Percentiles rank a stretch among this genome's conserved stretches.
Conservation (phyloP, 352 stramenopile genomes). For the Pythium apleroticum region DNA sequence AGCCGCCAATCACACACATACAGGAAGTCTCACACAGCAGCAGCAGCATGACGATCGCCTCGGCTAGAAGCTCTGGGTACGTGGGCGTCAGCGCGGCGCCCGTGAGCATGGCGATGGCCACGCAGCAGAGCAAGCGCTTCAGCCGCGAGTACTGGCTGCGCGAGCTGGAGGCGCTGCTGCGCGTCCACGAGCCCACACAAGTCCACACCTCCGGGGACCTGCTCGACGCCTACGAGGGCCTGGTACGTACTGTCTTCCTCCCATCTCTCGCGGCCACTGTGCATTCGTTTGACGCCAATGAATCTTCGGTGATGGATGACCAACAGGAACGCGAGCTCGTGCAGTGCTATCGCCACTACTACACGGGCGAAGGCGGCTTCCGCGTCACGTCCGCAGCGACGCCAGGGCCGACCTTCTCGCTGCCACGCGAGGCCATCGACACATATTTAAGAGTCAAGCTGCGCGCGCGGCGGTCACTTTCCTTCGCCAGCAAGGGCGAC, state of each 20-base stretch:
- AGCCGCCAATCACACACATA: neutral
- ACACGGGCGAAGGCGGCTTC: constrained; percentile 48
- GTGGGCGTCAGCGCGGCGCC: neutral
- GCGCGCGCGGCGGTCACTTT: constrained; percentile 35
- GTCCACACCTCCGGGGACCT: constrained; percentile 38
- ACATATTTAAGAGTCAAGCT: constrained; percentile 56
- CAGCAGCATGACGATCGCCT: constrained; percentile 13
- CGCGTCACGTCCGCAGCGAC: constrained; percentile 24
- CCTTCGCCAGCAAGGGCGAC: constrained; percentile 45
- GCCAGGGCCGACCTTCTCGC: constrained; percentile 35
- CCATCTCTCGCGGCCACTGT: neutral
- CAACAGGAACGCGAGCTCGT: constrained; percentile 54
- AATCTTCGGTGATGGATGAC: neutral
- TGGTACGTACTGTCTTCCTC: constrained; percentile 28
- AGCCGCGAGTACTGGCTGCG: constrained; percentile 19
- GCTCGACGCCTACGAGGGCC: constrained; percentile 48
- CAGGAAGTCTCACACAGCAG: neutral
- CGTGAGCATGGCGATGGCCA: neutral
- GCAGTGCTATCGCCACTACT: constrained; percentile 68
- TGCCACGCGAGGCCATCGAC: constrained; percentile 54
- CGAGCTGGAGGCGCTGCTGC: constrained; percentile 47
- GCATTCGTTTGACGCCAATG: neutral
- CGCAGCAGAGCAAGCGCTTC: constrained; percentile 12
- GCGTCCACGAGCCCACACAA: constrained; percentile 44
- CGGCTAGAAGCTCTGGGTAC: neutral